These are phyloP conservation scores for Suillus bovinus DNA, from an alignment of 768 basidiomycete species.

Conservation along the genomic window DNA sequence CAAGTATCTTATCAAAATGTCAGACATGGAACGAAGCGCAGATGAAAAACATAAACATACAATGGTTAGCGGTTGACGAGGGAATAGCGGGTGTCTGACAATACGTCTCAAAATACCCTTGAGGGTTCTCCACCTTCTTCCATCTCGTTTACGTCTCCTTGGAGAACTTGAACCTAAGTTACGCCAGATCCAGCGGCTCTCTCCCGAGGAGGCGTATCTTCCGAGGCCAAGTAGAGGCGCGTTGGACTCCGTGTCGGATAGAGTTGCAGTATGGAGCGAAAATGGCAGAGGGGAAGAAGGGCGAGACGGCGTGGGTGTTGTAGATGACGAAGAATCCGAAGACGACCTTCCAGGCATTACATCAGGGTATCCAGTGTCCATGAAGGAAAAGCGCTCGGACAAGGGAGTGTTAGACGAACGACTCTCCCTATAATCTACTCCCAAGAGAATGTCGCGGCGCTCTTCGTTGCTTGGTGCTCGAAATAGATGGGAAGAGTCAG, in stretches of 20 bases:
- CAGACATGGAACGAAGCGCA: constrained; percentile 9
- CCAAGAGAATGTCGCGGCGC: constrained; percentile 47
- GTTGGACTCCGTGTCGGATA: constrained; percentile 60
- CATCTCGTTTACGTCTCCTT: constrained; percentile 53
- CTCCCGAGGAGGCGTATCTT: constrained; percentile 39
- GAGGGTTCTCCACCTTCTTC: constrained; percentile 46
- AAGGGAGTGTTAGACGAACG: constrained; percentile 11
- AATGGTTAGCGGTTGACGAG: constrained; percentile 78
- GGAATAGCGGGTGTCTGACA: constrained; percentile 74
- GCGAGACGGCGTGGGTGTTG: constrained; percentile 64
- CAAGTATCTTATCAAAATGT: constrained; percentile 51
- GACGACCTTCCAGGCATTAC: constrained; percentile 24
- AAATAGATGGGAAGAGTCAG: constrained; percentile 17
- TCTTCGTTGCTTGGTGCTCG: constrained; percentile 27
- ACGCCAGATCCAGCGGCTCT: constrained; percentile 62
- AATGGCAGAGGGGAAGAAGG: constrained; percentile 61
- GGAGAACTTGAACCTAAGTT: constrained; percentile 36
- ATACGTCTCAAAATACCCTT: constrained; percentile 57
- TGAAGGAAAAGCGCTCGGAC: constrained; percentile 11
- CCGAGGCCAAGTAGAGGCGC: constrained; percentile 41
- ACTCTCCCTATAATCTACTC: constrained; percentile 44
- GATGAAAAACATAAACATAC: constrained; percentile 44
- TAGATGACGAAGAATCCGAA: constrained; percentile 30
- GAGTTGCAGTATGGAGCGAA: constrained; percentile 52
- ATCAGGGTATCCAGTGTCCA: constrained; percentile 26